Evolutionary conservation across 2,329 filamentous ascomycete species (phyloP), one percentile per base, ranked within the genome.

Genomic region (Cytospora paraplurivora): DNA sequence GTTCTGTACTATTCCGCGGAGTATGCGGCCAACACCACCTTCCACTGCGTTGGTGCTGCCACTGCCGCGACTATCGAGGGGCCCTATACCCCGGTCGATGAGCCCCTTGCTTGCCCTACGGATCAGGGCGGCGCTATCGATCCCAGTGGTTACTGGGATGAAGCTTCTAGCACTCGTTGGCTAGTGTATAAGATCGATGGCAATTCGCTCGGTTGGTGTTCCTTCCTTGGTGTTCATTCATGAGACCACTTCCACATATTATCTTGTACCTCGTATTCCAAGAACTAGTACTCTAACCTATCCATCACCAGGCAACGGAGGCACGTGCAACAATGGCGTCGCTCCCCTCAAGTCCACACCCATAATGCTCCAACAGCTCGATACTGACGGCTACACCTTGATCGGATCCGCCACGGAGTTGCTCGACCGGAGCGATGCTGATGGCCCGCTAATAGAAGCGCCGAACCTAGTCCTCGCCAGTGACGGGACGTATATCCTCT

Each of bases 171-270:
- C 47, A 76, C 71, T 4, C 75, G 77, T 11, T 85, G 83, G 67
- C 74, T 85, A 4, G 73, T 79, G 4, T 85, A 82, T 74, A 85
- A 85, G 69, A 73, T 83, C 38, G 82, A 85, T 69, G 81, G 81
- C 19, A 84, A 83, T 69, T 75, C 72, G 64, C 69, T 78, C 38
- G 68, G 67, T 5, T 19, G n/a, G 5, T 44, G 4, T n/a, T 15
- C 8, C 13, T 19, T 44, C n/a, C 12, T 8, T 11, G 10, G 10
- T 19, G 1, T 47, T 21, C 7, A 35, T 7, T 11, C 34, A 7
- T 35, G 6, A 6, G 34, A 7, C 34, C 11, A 35, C 34, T 37
- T 37, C 35, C 35, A 3, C 35, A 3, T 13, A 12, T 21, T 12
- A 21, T 19, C 10, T 47, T 19, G 44, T 19, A 21, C 44, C 44